Evolutionary conservation across 2,329 filamentous ascomycete genomes (phyloP), one percentile per base, ranked within the genome.

Genomic region (Alternaria sp.): DNA sequence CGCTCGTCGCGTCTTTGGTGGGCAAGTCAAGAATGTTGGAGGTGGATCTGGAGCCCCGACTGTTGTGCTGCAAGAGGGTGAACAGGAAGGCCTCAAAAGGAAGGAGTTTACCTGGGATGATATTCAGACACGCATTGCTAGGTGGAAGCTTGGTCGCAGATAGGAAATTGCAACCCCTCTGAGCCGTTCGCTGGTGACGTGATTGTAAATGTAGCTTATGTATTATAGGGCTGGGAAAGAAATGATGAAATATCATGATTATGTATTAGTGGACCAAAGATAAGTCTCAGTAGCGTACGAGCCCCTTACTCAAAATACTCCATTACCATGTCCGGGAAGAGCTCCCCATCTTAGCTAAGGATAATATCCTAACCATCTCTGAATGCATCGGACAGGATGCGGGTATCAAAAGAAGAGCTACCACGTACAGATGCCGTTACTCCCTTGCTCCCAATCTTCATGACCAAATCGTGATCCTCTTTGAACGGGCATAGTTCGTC

Each of bases 51-150:
- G 95, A 14, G 90, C 92, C 20, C 95, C 95, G 4, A 99, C 95
- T 0, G 93, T 99, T 24, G 94, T 99, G 44, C 76, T 99, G 71
- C 94, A 98, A 83, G 94, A 97, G 81, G 93, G 93, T 24, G 88
- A 94, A 75, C 85, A 91, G 67, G 87, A 90, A 55, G 89, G 89
- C 0, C 84, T 90, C 28, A 88, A 84, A 72, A 84, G 88, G 65
- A 90, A 87, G 68, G 82, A 88, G 32, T 87, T 96, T 77, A 84
- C 85, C 26, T 98, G 95, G 94, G 90, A 91, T 53, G 91, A 96
- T 78, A 94, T 98, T 43, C 93, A 98, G 82, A 89, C 93, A 59
- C 85, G 90, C 55, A 95, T 98, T 70, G 87, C 89, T 44, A 85
- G 86, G 74, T 97, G 94, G 92, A 89, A 92, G 71, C 79, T 98